These are phyloP conservation scores for Ilyonectria robusta DNA, from an alignment of 2,329 filamentous ascomycete genomes.

Conservation along the genomic window DNA sequence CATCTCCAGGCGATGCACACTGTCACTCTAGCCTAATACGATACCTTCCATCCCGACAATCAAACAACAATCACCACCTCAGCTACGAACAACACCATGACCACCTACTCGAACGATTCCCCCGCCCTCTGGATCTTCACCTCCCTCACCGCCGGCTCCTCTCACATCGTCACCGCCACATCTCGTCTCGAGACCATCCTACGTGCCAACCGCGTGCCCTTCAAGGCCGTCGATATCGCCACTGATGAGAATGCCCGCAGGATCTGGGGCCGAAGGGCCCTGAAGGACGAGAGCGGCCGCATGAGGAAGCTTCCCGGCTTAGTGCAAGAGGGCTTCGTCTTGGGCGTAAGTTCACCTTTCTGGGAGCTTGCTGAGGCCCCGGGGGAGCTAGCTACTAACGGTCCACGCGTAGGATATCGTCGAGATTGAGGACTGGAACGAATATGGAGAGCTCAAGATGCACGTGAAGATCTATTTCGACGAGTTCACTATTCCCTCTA, in stretches of 20 bases:
- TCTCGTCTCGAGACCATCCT: conserved; percentile 97
- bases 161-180: conserved; percentile 95
- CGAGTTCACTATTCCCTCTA: conserved; percentile 71
- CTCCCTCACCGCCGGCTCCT: conserved; percentile 94
- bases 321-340: conserved; percentile 86
- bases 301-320: conserved; percentile 86
- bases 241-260: conserved; percentile 90
- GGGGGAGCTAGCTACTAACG: conserved; percentile 1
- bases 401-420: conserved; percentile 80
- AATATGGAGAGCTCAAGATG: conserved; percentile 94
- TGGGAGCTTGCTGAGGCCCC: background rate
- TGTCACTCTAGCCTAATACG: conserved; percentile 4
- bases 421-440: conserved; percentile 98
- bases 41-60: conserved; percentile 11
- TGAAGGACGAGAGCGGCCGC: conserved; percentile 75
- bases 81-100: conserved; percentile 46
- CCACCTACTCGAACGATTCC: conserved; percentile 68
- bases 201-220: conserved; percentile 93
- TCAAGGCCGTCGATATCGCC: conserved; percentile 91
- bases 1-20: conserved; percentile 12
- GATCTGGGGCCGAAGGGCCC: conserved; percentile 88
- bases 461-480: conserved; percentile 81
- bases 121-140: conserved; percentile 93
- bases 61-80: conserved; percentile 2
- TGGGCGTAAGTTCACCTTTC: conserved; percentile 77